Conservation (phyloP, 2,329 filamentous ascomycete species). For the Amauroascus verrucosus region DNA sequence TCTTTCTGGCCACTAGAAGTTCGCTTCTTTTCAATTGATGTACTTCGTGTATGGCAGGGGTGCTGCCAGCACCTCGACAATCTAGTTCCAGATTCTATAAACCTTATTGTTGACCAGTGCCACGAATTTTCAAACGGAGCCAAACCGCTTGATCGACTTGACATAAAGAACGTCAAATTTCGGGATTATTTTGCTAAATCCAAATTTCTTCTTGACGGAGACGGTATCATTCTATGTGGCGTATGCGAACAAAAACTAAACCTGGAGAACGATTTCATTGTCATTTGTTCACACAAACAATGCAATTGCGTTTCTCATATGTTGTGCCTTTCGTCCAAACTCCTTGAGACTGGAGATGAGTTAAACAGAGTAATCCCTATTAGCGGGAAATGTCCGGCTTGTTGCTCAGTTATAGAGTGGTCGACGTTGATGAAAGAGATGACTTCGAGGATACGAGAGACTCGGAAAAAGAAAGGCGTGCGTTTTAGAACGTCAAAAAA, state of each 20-base stretch:
- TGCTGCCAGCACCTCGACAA: conserved; percentile 45
- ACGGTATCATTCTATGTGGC: conserved; percentile 34
- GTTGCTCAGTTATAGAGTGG: conserved; percentile 57
- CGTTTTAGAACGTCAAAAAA: neutral
- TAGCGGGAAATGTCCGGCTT: conserved; percentile 60
- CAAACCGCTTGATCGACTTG: conserved; percentile 33
- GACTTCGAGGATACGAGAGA: conserved; percentile 60
- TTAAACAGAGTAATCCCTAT: conserved; percentile 51
- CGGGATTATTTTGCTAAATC: conserved; percentile 46
- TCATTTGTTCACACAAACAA: conserved; percentile 42
- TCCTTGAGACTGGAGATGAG: conserved; percentile 37
- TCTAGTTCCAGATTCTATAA: conserved; percentile 40
- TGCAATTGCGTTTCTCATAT: conserved; percentile 47
- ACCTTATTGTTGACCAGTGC: conserved; percentile 45
- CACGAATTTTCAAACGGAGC: conserved; percentile 18
- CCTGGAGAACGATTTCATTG: conserved; percentile 32
- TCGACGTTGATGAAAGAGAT: conserved; percentile 71
- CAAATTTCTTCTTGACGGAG: conserved; percentile 32
- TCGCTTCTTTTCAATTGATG: conserved; percentile 65
- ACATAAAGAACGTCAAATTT: conserved; percentile 44
- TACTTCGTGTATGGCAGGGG: conserved; percentile 56
- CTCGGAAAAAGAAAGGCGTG: conserved; percentile 24
- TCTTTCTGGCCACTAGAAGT: conserved; percentile 69
- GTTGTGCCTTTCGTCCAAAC: conserved; percentile 44
- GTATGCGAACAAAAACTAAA: conserved; percentile 40